A percentile compares a stretch with the other conserved stretches of the same genome.
Conservation (phyloP, 1,139 yeast genomes). For the Nematodospora anomalae region DNA sequence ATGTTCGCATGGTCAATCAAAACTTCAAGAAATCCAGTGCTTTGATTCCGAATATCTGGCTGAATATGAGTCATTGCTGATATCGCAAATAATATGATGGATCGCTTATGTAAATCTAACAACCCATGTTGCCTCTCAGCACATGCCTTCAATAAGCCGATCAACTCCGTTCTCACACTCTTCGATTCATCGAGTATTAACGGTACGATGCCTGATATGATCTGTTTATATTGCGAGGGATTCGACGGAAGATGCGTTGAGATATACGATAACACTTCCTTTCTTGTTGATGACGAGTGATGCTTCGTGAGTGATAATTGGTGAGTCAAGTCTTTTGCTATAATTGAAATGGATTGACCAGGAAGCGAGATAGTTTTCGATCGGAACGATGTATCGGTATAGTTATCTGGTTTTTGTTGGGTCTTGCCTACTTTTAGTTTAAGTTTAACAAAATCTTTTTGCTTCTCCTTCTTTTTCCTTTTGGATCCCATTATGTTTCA, state of each 20-base stretch:
- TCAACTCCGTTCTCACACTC: slow-evolving; percentile 63
- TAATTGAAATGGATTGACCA: slow-evolving; percentile 44
- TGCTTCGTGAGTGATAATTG: slow-evolving; percentile 73
- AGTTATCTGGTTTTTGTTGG: slow-evolving; percentile 65
- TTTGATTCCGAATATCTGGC: slow-evolving; percentile 68
- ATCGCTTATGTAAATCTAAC: slow-evolving; percentile 65
- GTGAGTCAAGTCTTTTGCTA: slow-evolving; percentile 47
- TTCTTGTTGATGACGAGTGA: slow-evolving; percentile 71
- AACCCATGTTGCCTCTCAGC: slow-evolving; percentile 53
- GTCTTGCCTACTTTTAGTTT: slow-evolving; percentile 90
- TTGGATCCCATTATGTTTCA: slow-evolving; percentile 53
- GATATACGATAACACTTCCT: slow-evolving; percentile 62
- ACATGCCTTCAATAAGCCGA: slow-evolving; percentile 52
- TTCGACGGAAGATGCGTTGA: slow-evolving; percentile 48
- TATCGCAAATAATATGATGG: slow-evolving; percentile 72
- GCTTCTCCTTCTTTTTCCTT: slow-evolving; percentile 64
- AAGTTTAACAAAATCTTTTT: slow-evolving; percentile 73
- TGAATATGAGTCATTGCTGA: slow-evolving; percentile 94
- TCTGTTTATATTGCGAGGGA: slow-evolving; percentile 56
- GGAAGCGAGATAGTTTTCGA: slow-evolving; percentile 72
- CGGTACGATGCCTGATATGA: slow-evolving; percentile 59
- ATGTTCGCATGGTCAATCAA: slow-evolving; percentile 54
- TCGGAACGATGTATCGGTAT: slow-evolving; percentile 81
- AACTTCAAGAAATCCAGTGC: slow-evolving; percentile 61
- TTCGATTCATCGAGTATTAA: slow-evolving; percentile 59